phyloP scores from a whole-genome alignment of 805 yeast species.

The Wickerhamiella azyma region DNA sequence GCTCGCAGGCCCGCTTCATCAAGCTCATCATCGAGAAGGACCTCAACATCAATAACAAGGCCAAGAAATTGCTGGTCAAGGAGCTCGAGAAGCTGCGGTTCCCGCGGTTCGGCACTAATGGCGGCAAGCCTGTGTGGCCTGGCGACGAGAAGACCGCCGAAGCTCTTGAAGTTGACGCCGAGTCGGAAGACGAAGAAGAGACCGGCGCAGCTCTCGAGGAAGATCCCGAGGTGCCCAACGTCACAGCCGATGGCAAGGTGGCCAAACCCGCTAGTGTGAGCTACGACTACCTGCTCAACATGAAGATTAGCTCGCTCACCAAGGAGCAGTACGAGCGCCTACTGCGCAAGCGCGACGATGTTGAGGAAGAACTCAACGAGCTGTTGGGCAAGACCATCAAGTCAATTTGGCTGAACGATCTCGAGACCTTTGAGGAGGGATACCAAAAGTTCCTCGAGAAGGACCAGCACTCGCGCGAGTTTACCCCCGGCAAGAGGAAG shows the following conservation, averaged over 20 bases:
- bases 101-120: conserved; percentile 57
- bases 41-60: conserved; percentile 60
- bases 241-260: conserved; percentile 8
- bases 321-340: conserved; percentile 74
- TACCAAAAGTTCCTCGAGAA: conserved; percentile 57
- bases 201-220: conserved; percentile 22
- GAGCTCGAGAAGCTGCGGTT: conserved; percentile 54
- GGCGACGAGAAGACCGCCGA: conserved; percentile 17
- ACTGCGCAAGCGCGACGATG: conserved; percentile 55
- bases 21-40: conserved; percentile 73
- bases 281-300: conserved; percentile 78
- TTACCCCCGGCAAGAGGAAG: conserved; percentile 23
- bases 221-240: conserved; percentile 14
- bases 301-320: conserved; percentile 91
- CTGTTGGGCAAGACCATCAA: conserved; percentile 61
- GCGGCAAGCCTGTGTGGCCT: conserved; percentile 41
- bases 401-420: conserved; percentile 77
- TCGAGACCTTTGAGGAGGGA: conserved; percentile 53
- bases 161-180: conserved; percentile 29
- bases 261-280: conserved; percentile 42
- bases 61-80: conserved; percentile 46
- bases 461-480: conserved; percentile 47
- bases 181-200: conserved; percentile 29
- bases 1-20: conserved; percentile 80
- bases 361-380: conserved; percentile 53